A percentile compares a stretch with the other conserved stretches of the same genome.
These are phyloP conservation scores for Mycena sp. DNA, from an alignment of 1,284 basidiomycete species.

Conservation along the genomic window DNA sequence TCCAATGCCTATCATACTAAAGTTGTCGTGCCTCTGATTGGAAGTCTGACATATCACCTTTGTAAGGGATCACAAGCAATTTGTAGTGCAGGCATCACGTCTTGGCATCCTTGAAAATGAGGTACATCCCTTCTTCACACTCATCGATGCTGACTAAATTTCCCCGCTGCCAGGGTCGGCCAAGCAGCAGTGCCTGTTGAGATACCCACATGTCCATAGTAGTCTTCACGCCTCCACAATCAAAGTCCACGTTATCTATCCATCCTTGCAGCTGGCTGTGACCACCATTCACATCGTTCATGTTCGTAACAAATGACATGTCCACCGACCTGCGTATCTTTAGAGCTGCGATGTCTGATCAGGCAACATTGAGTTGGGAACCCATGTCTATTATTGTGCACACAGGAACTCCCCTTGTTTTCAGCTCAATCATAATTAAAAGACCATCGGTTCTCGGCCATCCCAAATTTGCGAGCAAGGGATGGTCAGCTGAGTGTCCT, in stretches of 20 bases:
- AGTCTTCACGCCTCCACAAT: constrained; percentile 23
- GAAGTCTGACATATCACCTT: no score
- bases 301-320: constrained; percentile 12
- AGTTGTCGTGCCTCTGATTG: no score
- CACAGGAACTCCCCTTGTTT: constrained; percentile 18
- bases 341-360: constrained; percentile 1
- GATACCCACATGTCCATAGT: constrained; percentile 30
- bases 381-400: constrained; percentile 35
- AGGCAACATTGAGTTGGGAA: constrained; percentile 35
- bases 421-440: constrained; percentile 1
- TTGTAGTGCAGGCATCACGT: background rate
- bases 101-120: constrained; percentile 28
- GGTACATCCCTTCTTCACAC: constrained; percentile 26
- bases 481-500: background rate
- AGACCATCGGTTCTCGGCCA: background rate
- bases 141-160: constrained; percentile 40
- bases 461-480: background rate
- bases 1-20: no score
- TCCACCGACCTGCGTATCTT: constrained; percentile 24
- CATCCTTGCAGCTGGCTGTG: constrained; percentile 26
- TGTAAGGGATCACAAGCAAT: background rate
- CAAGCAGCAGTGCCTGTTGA: constrained; percentile 32
- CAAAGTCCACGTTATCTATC: constrained; percentile 22
- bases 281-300: constrained; percentile 38
- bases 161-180: constrained; percentile 37